A percentile compares a stretch with the other conserved stretches of the same genome.
Evolutionary conservation across 768 basidiomycete species (phyloP).

Genomic region (Nevesoporus exiguus): DNA sequence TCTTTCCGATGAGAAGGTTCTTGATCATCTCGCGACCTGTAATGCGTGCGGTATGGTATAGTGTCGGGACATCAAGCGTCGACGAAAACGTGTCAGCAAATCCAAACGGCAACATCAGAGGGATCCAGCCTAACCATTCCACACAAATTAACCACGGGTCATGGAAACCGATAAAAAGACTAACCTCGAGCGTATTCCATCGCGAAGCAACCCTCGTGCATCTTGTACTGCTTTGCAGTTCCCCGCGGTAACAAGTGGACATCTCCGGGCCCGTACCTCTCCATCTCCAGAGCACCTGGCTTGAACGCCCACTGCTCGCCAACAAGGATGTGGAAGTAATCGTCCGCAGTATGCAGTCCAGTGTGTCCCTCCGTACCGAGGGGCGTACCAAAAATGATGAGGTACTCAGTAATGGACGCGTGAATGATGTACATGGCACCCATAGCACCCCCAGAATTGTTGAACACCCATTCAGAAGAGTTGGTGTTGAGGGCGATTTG

Average conservation of each 20-base stretch:
- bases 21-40: constrained; percentile 79
- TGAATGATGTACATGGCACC: constrained; percentile 98
- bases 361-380: constrained; percentile 96
- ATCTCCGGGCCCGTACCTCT: constrained; percentile 79
- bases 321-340: constrained; percentile 93
- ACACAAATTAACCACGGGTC: not conserved
- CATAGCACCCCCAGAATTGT: constrained; percentile 98
- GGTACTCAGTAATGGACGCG: constrained; percentile 94
- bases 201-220: constrained; percentile 95
- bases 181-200: constrained; percentile 91
- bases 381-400: constrained; percentile 94
- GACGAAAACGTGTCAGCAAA: constrained; percentile 82
- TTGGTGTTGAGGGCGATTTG: constrained; percentile 50
- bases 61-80: constrained; percentile 81
- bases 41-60: constrained; percentile 73
- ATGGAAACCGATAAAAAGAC: constrained; percentile 15
- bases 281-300: constrained; percentile 79
- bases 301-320: constrained; percentile 94
- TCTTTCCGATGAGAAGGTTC: constrained; percentile 85
- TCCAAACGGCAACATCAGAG: constrained; percentile 93
- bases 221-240: constrained; percentile 93
- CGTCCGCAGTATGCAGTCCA: constrained; percentile 93
- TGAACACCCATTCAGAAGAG: constrained; percentile 87
- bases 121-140: constrained; percentile 83
- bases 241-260: constrained; percentile 85